Percentiles rank a stretch among this genome's conserved stretches.
These are phyloP conservation scores for Mycena sanguinolenta DNA, from an alignment of 768 basidiomycete species.

Conservation along the genomic window DNA sequence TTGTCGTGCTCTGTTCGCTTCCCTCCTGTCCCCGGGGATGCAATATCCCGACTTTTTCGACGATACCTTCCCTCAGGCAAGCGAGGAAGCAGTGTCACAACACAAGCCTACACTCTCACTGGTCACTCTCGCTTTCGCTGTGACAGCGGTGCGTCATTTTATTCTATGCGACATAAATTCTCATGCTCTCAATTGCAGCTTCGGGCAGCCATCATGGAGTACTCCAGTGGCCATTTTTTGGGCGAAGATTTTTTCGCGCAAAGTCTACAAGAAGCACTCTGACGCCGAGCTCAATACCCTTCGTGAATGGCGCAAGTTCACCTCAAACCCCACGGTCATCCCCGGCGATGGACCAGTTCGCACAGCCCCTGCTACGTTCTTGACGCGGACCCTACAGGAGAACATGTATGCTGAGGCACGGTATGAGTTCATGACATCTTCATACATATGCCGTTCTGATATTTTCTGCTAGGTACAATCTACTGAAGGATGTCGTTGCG, in stretches of 20 bases:
- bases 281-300: slow-evolving; percentile 18
- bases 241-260: slow-evolving; percentile 1
- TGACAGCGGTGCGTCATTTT: background rate
- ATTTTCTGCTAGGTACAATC: background rate
- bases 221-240: slow-evolving; percentile 15
- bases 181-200: too few relatives aligned
- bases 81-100: background rate
- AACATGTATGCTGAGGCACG: background rate
- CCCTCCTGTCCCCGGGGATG: slow-evolving; percentile 10
- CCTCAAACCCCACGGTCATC: slow-evolving; percentile 11
- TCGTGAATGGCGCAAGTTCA: slow-evolving; percentile 9
- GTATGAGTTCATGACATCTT: background rate
- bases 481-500: background rate
- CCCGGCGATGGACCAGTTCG: slow-evolving; percentile 4
- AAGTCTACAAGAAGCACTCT: slow-evolving; percentile 10
- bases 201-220: slow-evolving; percentile 15
- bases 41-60: slow-evolving; percentile 20
- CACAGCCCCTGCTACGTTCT: background rate
- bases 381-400: slow-evolving; percentile 7
- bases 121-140: background rate
- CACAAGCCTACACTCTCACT: slow-evolving; percentile 10
- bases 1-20: background rate
- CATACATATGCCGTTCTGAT: background rate
- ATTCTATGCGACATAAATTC: too few relatives aligned
- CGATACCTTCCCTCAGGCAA: background rate